These are phyloP conservation scores for Fusarium sp. DNA, from an alignment of 2,329 filamentous ascomycete species.

Conservation along the genomic window DNA sequence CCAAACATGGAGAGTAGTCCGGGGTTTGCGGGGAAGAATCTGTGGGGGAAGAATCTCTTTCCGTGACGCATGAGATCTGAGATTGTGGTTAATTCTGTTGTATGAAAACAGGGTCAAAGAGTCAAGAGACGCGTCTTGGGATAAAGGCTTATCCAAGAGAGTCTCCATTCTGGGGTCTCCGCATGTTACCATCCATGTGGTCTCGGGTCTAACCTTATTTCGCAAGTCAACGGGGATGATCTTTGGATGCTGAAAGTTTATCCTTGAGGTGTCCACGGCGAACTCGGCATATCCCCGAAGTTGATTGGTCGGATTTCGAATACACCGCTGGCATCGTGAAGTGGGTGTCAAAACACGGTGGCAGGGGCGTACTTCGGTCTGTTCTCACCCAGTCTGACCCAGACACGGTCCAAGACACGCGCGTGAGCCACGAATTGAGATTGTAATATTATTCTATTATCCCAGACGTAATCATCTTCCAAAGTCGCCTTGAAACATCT, in stretches of 20 bases:
- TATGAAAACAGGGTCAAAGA: not conserved
- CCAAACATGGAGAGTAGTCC: conserved; percentile 40
- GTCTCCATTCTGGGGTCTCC: conserved; percentile 16
- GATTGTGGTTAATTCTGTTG: conserved; percentile 30
- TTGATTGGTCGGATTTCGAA: not conserved
- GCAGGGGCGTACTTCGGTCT: not conserved
- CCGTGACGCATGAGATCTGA: conserved; percentile 33
- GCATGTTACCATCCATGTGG: conserved; percentile 19
- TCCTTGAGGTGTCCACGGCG: conserved; percentile 11
- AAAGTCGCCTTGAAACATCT: conserved; percentile 59
- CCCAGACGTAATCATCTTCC: conserved; percentile 42
- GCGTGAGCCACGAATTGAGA: conserved; percentile 12
- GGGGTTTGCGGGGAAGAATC: conserved; percentile 45
- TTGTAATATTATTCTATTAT: conserved; percentile 19
- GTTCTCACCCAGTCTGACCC: not conserved
- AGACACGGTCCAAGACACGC: not conserved
- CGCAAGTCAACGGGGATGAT: conserved; percentile 36
- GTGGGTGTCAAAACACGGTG: not conserved
- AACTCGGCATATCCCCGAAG: not conserved
- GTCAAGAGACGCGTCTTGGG: conserved; percentile 8
- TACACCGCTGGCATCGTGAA: not conserved
- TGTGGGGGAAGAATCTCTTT: conserved; percentile 47
- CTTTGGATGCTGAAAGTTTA: conserved; percentile 28
- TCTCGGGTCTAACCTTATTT: conserved; percentile 42
- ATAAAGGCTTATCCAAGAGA: conserved; percentile 39